Evolutionary conservation across 2,329 filamentous ascomycete genomes (phyloP).

Genomic region (Diaporthe vexans): DNA sequence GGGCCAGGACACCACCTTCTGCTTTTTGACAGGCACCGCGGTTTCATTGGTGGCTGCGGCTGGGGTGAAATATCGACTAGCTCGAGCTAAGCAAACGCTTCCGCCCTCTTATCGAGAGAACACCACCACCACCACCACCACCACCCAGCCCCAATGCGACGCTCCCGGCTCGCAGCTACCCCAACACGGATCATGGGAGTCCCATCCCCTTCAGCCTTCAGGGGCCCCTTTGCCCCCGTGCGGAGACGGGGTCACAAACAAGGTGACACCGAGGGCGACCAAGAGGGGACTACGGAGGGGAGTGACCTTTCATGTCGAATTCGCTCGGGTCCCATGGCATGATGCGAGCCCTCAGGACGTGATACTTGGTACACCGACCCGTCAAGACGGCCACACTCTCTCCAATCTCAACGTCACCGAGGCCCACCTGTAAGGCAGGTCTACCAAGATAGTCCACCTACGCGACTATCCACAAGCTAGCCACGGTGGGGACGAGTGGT

Average conservation of each 20-base stretch:
- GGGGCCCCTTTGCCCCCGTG: not conserved
- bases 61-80: slow-evolving; percentile 1
- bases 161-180: slow-evolving; percentile 5
- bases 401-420: slow-evolving; percentile 27
- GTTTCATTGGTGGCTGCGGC: slow-evolving; percentile 13
- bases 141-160: slow-evolving; percentile 9
- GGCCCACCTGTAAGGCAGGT: slow-evolving; percentile 25
- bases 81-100: slow-evolving; percentile 21
- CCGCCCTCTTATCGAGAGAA: slow-evolving; percentile 21
- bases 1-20: slow-evolving; percentile 20
- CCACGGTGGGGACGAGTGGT: not conserved
- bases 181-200: slow-evolving; percentile 30
- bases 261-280: slow-evolving; percentile 17
- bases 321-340: not conserved
- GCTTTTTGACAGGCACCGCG: slow-evolving; percentile 27
- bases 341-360: not conserved
- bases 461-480: not conserved
- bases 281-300: not conserved
- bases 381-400: not conserved
- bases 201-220: not conserved
- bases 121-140: slow-evolving; percentile 1
- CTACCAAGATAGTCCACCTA: not conserved
- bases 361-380: slow-evolving; percentile 1
- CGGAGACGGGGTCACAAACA: slow-evolving; percentile 19
- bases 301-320: slow-evolving; percentile 1